phyloP scores from a whole-genome alignment of 495 filamentous ascomycete genomes.

The Clavariopsis aquatica region DNA sequence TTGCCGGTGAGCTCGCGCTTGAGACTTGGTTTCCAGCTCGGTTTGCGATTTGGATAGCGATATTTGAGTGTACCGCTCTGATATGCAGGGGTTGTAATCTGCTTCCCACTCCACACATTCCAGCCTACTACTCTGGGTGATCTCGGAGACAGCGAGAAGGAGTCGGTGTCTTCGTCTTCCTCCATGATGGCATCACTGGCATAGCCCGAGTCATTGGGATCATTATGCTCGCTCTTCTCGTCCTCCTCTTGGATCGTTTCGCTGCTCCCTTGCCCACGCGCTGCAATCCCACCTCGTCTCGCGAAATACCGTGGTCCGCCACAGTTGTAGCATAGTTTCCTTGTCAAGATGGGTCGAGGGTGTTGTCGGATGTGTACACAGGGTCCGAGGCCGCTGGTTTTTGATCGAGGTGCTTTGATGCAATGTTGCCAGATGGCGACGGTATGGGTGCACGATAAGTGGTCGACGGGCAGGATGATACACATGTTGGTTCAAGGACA shows the following conservation, averaged over 20 bases:
- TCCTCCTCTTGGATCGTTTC: not conserved
- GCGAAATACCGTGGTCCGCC: slow-evolving; percentile 21
- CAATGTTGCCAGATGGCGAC: slow-evolving; percentile 32
- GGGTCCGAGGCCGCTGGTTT: not conserved
- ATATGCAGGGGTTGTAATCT: not conserved
- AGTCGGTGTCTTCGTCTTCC: slow-evolving; percentile 19
- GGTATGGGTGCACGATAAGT: slow-evolving; percentile 27
- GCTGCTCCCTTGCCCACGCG: slow-evolving; percentile 8
- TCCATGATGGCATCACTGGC: slow-evolving; percentile 22
- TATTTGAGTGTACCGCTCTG: not conserved
- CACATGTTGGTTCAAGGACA: slow-evolving; percentile 14
- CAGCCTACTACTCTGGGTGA: not conserved
- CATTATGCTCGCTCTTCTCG: slow-evolving; percentile 2
- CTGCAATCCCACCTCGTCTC: slow-evolving; percentile 23
- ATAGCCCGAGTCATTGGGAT: slow-evolving; percentile 26
- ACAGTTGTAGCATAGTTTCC: slow-evolving; percentile 27
- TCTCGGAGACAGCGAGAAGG: not conserved
- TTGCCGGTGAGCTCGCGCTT: slow-evolving; percentile 6
- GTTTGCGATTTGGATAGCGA: slow-evolving; percentile 15
- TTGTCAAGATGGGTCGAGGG: slow-evolving; percentile 23
- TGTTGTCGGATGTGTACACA: slow-evolving; percentile 25
- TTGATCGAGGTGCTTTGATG: slow-evolving; percentile 8
- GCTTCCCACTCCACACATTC: not conserved
- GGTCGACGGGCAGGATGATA: slow-evolving; percentile 30
- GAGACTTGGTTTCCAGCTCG: slow-evolving; percentile 23